Conservation (phyloP, 1,284 basidiomycete genomes). For the Marasmius fiardii region DNA sequence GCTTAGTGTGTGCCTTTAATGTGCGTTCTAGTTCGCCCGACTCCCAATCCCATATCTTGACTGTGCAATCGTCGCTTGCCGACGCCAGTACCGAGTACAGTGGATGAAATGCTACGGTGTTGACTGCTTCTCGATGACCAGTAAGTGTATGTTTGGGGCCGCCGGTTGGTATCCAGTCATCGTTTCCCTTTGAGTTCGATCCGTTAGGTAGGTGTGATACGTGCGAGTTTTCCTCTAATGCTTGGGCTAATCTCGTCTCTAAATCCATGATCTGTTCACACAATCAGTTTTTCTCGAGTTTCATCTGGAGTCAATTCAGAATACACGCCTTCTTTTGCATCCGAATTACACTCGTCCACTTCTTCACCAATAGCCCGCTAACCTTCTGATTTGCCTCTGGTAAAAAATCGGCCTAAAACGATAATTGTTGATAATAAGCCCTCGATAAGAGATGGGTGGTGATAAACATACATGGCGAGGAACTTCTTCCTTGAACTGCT, state of each 20-base stretch:
- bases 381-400: slow-evolving; percentile 62
- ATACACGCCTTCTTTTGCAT: slow-evolving; percentile 74
- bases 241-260: slow-evolving; percentile 59
- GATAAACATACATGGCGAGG: slow-evolving; percentile 14
- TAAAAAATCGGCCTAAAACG: slow-evolving; percentile 43
- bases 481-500: slow-evolving; percentile 57
- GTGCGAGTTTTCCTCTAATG: slow-evolving; percentile 59
- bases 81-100: slow-evolving; percentile 64
- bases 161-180: slow-evolving; percentile 68
- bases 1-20: slow-evolving; percentile 75
- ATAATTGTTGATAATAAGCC: not conserved
- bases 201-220: slow-evolving; percentile 44
- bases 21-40: slow-evolving; percentile 78
- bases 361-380: slow-evolving; percentile 72
- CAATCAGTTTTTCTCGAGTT: not conserved
- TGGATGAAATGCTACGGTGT: slow-evolving; percentile 71
- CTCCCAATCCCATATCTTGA: slow-evolving; percentile 86
- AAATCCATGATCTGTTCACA: slow-evolving; percentile 65
- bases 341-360: slow-evolving; percentile 80
- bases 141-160: slow-evolving; percentile 61
- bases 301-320: not conserved
- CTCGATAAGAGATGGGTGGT: not conserved
- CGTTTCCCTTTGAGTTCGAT: slow-evolving; percentile 33
- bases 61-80: slow-evolving; percentile 68
- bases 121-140: slow-evolving; percentile 64